Conservation (phyloP, 2,329 filamentous ascomycete species). For the Aspergillus sp. region DNA sequence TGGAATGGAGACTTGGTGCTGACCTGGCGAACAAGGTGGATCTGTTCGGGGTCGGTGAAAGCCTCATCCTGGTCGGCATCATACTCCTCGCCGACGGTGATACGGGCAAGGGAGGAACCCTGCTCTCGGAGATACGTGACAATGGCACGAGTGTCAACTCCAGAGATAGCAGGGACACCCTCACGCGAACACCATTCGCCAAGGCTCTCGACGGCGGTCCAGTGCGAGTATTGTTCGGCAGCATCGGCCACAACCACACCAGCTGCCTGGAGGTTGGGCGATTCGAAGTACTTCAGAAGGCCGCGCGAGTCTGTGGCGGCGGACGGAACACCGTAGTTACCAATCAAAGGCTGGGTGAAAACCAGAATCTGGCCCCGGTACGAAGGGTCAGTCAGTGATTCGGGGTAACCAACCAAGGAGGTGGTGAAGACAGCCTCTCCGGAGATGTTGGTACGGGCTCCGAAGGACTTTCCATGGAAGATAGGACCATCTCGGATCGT, state of each 20-base stretch:
- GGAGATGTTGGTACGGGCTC: conserved; percentile 93
- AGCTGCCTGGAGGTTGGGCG: conserved; percentile 92
- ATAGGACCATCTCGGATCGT: conserved; percentile 95
- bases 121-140: conserved; percentile 95
- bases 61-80: conserved; percentile 97
- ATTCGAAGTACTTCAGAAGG: conserved; percentile 96
- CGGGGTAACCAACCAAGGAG: conserved; percentile 94
- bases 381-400: conserved; percentile 72
- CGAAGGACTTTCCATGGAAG: conserved; percentile 95
- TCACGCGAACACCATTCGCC: conserved; percentile 94
- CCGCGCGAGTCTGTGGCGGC: conserved; percentile 81
- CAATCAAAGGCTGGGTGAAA: conserved; percentile 96
- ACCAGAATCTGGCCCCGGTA: conserved; percentile 86
- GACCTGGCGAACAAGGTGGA: conserved; percentile 93
- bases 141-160: conserved; percentile 94
- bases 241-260: conserved; percentile 96
- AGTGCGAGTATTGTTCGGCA: conserved; percentile 92
- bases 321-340: conserved; percentile 97
- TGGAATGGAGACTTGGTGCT: conserved; percentile 99
- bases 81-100: conserved; percentile 95
- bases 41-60: conserved; percentile 90
- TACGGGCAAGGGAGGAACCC: conserved; percentile 91
- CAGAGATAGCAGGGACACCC: conserved; percentile 92
- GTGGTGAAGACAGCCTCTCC: conserved; percentile 99
- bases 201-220: conserved; percentile 95